Base-by-base conservation (phyloP, 2,329 filamentous ascomycete genomes). In the Alternaria tenuissima region DNA sequence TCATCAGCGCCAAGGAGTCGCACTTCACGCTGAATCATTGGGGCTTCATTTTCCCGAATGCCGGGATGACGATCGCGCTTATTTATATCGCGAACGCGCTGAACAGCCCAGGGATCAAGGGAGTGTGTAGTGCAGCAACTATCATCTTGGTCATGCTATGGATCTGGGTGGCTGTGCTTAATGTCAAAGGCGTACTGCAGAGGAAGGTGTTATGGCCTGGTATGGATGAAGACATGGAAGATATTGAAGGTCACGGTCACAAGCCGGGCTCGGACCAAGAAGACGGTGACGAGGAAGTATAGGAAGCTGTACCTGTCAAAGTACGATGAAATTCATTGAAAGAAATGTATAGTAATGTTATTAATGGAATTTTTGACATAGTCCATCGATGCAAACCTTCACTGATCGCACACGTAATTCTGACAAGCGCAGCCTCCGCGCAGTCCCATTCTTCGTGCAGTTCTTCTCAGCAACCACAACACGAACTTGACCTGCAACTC, bases 31-130 rank as follows among this genome's bases (percentile, higher is more conserved):
- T 73, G 7, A 73, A 72, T 38, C 70, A 65, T 63, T 90, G 87
- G 87, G 86, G 85, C 8, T 88, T 88, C 73, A 83, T 90, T 22
- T 89, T 90, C 68, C 87, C 86, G 80, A 26, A 89, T 61, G 86
- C 84, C 1, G 88, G 88, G 0, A 85, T 89, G 57, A 86, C 85
- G 1, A 80, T 58, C 82, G 86, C 5, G 80, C 83, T 44, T 83
- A 89, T 62, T 34, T 79, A 85, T 8, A 79, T 89, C 47, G 87
- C 85, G 2, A 80, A 81, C n/a, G 81, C 77, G 0, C 77, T 88
- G 12, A 72, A 81, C 0, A 88, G 85, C 63, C 59, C 78, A 0
- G 84, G 80, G 0, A 77, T 89, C 71, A 83, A 68, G 85, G 83
- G 58, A 57, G 78, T 88, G 24, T 82, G 82, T 9, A 84, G 82